Base-by-base conservation (phyloP, 106 monocot species). In the Allium fistulosum region DNA sequence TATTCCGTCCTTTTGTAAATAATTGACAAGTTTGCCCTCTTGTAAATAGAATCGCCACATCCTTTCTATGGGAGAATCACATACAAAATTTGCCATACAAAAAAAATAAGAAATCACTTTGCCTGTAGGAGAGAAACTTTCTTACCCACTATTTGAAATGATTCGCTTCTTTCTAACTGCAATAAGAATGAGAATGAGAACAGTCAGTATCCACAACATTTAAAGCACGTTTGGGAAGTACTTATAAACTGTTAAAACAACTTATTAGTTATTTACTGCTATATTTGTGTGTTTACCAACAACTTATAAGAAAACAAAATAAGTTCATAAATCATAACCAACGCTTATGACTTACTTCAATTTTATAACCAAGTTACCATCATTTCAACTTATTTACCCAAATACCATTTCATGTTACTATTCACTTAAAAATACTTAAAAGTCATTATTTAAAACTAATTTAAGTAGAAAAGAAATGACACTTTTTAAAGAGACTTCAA, bases 91-190 rank as follows among this genome's bases (percentile, higher is more conserved):
- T 61, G 45, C 11, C 7, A 28, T 28, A 11, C 6, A 61, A 11
- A 61, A 61, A 61, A 26, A 9, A 10, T 10, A 61, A 11, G 22
- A n/a, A 12, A 63, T 67, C 52, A 67, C 56, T 73, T 71, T 37
- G 59, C 58, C 71, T 77, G 27, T 74, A 55, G 69, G 75, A 94
- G 87, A 50, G 69, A 58, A 0, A 94, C 90, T 67, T 66, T 90
- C 62, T 90, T 90, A 62, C 90, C 90, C 65, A 75, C 75, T 18
- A 94, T 69, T 57, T 57, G 61, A 82, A 94, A 94, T 59, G 73
- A 84, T 49, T 65, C 76, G 82, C 84, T 90, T 27, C 94, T 77
- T 69, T 78, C 84, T 53, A 94, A 66, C 94, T 94, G 90, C 78
- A 84, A n/a, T 22, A 47, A 66, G 46, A 70, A 51, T 15, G 47